These are phyloP conservation scores for Acanthamoeba royreba DNA, from an alignment of 208 protist genomes.

Conservation along the genomic window DNA sequence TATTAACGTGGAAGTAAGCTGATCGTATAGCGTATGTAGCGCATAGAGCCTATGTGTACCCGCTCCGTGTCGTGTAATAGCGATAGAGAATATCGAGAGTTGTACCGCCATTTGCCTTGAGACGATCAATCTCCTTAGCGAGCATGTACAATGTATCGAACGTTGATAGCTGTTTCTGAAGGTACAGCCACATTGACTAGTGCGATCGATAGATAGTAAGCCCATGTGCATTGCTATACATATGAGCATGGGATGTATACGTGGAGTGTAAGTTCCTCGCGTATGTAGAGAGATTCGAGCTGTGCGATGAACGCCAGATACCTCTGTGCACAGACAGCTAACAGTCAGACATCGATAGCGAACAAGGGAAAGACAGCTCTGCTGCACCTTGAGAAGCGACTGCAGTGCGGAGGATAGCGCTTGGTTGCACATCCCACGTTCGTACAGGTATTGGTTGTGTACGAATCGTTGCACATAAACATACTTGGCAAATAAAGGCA, in stretches of 20 bases:
- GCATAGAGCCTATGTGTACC: neutral
- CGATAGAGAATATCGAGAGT: neutral
- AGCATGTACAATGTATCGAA: neutral
- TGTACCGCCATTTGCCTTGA: neutral
- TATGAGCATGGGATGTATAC: neutral
- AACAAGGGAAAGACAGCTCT: no score
- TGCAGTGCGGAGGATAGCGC: neutral
- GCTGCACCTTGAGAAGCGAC: neutral
- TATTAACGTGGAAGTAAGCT: neutral
- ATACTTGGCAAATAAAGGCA: neutral
- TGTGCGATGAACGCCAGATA: conserved; percentile 3
- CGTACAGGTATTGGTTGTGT: neutral
- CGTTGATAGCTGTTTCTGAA: neutral
- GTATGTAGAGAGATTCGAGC: neutral
- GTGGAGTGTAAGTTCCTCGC: neutral
- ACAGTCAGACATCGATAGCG: no score
- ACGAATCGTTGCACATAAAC: neutral
- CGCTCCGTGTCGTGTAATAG: neutral
- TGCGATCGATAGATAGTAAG: neutral
- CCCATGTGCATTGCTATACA: neutral
- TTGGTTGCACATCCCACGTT: neutral
- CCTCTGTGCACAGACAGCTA: neutral
- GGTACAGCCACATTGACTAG: neutral
- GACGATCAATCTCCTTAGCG: neutral
- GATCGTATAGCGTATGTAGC: neutral